These are phyloP conservation scores for Phytophthora lateralis DNA, from an alignment of 352 stramenopile genomes.

Conservation along the genomic window DNA sequence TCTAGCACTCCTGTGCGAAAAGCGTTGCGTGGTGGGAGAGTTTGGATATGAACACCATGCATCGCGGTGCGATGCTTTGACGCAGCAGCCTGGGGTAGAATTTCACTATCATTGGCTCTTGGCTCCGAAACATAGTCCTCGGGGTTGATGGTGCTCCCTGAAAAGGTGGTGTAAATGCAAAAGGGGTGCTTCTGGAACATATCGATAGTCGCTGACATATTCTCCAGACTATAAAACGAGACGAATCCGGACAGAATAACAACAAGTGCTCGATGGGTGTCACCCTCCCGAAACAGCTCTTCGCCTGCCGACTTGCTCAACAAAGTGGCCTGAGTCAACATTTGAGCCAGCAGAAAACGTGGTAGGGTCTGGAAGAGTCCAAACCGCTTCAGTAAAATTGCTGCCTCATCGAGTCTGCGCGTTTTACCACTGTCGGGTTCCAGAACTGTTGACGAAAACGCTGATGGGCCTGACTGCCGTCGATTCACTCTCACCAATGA, in stretches of 20 bases:
- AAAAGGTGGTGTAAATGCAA: constrained; percentile 48
- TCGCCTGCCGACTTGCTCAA: constrained; percentile 49
- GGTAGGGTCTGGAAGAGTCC: constrained; percentile 43
- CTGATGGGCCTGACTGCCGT: constrained; percentile 28
- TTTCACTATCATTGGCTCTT: constrained; percentile 4
- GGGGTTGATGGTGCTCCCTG: constrained; percentile 32
- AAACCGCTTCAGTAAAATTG: constrained; percentile 47
- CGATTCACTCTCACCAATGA: constrained; percentile 15
- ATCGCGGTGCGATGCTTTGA: constrained; percentile 47
- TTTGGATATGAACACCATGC: constrained; percentile 65
- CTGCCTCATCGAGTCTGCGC: constrained; percentile 31
- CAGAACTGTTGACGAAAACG: constrained; percentile 11
- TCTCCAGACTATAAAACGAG: constrained; percentile 66
- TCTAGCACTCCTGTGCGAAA: constrained; percentile 64
- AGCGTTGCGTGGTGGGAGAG: constrained; percentile 49
- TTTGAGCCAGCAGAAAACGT: constrained; percentile 45
- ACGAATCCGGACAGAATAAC: constrained; percentile 59
- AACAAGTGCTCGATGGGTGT: constrained; percentile 39
- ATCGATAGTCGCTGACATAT: constrained; percentile 56
- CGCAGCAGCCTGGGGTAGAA: neutral
- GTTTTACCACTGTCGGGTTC: constrained; percentile 4
- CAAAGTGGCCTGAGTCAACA: constrained; percentile 40
- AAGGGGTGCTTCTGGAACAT: constrained; percentile 72
- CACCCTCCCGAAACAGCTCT: constrained; percentile 60
- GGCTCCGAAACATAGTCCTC: constrained; percentile 36